Evolutionary conservation across 495 filamentous ascomycete species (phyloP), one percentile per base, ranked within the genome.

Genomic region (Xylaria sp.): DNA sequence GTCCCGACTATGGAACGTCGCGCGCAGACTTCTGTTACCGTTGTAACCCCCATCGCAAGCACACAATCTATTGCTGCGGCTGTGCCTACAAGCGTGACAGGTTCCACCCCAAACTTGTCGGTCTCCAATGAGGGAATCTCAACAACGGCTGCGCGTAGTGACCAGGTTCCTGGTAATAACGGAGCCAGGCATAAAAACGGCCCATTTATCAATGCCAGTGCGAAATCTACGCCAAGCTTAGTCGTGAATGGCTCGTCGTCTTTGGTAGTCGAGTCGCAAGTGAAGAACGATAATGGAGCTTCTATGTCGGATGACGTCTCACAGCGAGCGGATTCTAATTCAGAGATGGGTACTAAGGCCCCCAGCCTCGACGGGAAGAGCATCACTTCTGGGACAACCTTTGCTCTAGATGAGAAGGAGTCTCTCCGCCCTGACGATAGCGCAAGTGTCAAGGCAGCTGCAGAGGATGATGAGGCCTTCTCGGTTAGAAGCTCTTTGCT

Each of bases 361-460:
- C 90, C 93, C 55, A 97, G 93, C 75, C 84, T 97, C 21, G 94
- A 97, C 77, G 93, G 92, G 35, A 97, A 97, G 80, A 97, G 94
- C 79, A 92, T 95, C 74, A 91, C 92, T 15, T 98, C 95, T 24
- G 93, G 91, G 21, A 95, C 92, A 2, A 97, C 94, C 3, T 97
- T 96, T 81, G 94, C 92, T 19, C 83, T 97, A 79, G 95, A 98
- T 77, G 95, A 98, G 80, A 98, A 97, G 77, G 94, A 97, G 74
- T 97, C 95, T 14, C 84, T 97, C 37, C 91, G 93, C 3, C 95
- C 94, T 5, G 95, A 97, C 82, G 95, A 98, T 73, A 97, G 95
- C 78, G 95, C 95, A 21, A 97, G 94, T 76, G 90, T 95, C 24
- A 93, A 95, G 80, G 94, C 93, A 40, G 85, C 86, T 1, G 89